Evolutionary conservation across 2,329 filamentous ascomycete genomes (phyloP).

Genomic region (Scedosporium dehoogii): DNA sequence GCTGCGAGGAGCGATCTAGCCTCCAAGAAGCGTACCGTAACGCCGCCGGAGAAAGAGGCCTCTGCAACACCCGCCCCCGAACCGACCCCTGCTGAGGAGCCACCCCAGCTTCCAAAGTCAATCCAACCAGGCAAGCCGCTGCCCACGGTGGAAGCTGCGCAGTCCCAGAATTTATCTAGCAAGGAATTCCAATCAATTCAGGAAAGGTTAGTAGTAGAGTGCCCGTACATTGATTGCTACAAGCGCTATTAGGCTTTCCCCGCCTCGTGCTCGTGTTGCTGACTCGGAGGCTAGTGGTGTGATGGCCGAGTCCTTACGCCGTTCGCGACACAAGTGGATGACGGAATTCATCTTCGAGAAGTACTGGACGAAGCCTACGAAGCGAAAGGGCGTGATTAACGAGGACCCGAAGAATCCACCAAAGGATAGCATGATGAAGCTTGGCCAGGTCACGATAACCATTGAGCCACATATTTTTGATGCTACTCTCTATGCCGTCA

Average conservation of each 20-base stretch:
- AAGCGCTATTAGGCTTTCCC: neutral
- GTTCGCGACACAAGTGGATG: conserved; percentile 66
- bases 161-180: conserved; percentile 50
- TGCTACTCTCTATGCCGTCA: conserved; percentile 62
- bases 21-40: conserved; percentile 49
- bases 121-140: conserved; percentile 57
- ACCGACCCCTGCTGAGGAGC: conserved; percentile 24
- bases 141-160: conserved; percentile 58
- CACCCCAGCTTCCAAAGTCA: conserved; percentile 47
- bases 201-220: conserved; percentile 45
- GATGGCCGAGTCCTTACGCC: conserved; percentile 59
- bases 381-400: conserved; percentile 54
- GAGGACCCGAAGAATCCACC: conserved; percentile 58
- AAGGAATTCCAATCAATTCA: conserved; percentile 65
- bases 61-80: conserved; percentile 35
- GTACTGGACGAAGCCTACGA: conserved; percentile 65
- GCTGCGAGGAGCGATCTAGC: conserved; percentile 50
- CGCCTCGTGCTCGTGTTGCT: conserved; percentile 9
- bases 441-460: conserved; percentile 63
- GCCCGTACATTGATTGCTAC: neutral
- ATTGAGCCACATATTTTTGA: conserved; percentile 75
- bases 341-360: conserved; percentile 64
- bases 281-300: conserved; percentile 48
- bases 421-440: conserved; percentile 62
- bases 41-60: conserved; percentile 34